These are phyloP conservation scores for Pseudopediastrum boryanum DNA, from an alignment of 139 green algal genomes.

Conservation along the genomic window DNA sequence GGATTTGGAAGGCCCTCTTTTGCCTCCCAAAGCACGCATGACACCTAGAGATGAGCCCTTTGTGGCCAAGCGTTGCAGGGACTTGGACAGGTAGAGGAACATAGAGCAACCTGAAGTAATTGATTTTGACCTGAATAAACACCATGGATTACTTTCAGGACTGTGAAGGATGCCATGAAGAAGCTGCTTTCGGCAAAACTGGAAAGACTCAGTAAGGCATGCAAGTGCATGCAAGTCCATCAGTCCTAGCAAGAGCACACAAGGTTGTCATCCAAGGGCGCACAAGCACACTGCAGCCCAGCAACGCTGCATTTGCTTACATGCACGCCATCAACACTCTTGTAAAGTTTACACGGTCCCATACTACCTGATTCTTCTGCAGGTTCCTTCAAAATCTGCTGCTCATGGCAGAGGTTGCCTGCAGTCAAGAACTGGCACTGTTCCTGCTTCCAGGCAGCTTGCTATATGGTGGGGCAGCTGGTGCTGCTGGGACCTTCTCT, in stretches of 20 bases:
- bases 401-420: slow-evolving; percentile 5
- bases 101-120: not conserved
- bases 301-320: too few species aligned
- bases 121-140: not conserved
- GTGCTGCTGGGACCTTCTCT: not conserved
- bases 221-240: too few species aligned
- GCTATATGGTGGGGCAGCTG: slow-evolving; percentile 35
- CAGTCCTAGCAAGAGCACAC: too few species aligned
- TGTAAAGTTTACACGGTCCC: not conserved
- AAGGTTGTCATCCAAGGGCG: too few species aligned
- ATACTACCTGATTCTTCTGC: not conserved
- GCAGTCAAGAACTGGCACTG: slow-evolving; percentile 51
- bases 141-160: too few species aligned
- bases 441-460: slow-evolving; percentile 53
- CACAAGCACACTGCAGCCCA: too few species aligned
- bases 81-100: slow-evolving; percentile 58
- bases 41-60: slow-evolving; percentile 52
- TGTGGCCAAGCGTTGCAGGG: slow-evolving; percentile 56
- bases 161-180: too few species aligned
- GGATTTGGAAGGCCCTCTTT: not conserved
- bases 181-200: too few species aligned
- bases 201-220: too few species aligned
- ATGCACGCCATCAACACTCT: too few species aligned
- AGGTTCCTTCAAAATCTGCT: slow-evolving; percentile 16
- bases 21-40: slow-evolving; percentile 74